These are phyloP conservation scores for Pyrenula aspistea DNA, from an alignment of 495 filamentous ascomycete species.

Conservation along the genomic window DNA sequence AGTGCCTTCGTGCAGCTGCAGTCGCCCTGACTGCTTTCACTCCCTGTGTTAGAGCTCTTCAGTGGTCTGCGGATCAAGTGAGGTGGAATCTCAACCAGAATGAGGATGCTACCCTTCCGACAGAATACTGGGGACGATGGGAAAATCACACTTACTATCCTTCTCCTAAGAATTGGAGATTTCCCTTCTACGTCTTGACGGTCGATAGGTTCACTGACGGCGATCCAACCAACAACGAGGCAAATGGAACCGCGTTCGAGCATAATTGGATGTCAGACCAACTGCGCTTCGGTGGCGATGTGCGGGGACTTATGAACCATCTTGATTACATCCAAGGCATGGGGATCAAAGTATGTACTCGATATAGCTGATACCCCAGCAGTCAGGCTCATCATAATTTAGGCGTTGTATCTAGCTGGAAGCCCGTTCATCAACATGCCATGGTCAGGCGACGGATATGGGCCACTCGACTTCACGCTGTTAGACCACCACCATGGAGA, in stretches of 20 bases:
- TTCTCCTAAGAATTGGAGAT: conserved; percentile 30
- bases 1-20: not conserved
- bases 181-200: conserved; percentile 28
- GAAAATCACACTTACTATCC: conserved; percentile 24
- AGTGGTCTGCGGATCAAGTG: conserved; percentile 7
- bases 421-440: conserved; percentile 28
- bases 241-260: conserved; percentile 19
- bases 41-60: not conserved
- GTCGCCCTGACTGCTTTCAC: not conserved
- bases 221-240: conserved; percentile 20
- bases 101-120: conserved; percentile 14
- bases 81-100: conserved; percentile 29
- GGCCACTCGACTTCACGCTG: conserved; percentile 25
- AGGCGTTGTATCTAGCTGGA: conserved; percentile 28
- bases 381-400: not conserved
- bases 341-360: conserved; percentile 22
- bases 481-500: conserved; percentile 26
- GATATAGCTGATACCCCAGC: not conserved
- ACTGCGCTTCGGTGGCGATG: conserved; percentile 27
- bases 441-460: conserved; percentile 28
- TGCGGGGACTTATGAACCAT: conserved; percentile 21
- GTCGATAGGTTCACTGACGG: conserved; percentile 28
- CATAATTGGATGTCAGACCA: conserved; percentile 26
- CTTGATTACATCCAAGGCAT: conserved; percentile 28
- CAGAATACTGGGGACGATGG: conserved; percentile 29